Evolutionary conservation across 768 basidiomycete genomes (phyloP).

Genomic region (Phaeotremella skinneri): DNA sequence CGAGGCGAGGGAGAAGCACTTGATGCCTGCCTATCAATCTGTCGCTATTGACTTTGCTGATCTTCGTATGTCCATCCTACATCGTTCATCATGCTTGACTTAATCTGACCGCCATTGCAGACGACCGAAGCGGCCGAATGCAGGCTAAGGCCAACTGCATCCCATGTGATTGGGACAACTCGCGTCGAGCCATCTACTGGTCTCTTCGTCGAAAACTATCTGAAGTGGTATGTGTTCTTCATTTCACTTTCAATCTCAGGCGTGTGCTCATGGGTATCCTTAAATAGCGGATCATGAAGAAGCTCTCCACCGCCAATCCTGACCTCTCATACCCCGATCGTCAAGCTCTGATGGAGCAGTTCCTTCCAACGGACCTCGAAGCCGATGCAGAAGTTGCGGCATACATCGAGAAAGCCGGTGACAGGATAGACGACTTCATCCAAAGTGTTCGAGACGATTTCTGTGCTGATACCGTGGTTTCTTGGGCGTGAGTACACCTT

Average conservation of each 20-base stretch:
- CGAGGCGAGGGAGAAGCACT: constrained; percentile 69
- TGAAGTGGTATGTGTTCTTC: constrained; percentile 55
- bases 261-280: not conserved
- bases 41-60: constrained; percentile 92
- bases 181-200: constrained; percentile 92
- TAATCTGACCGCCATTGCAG: constrained; percentile 1
- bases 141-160: constrained; percentile 95
- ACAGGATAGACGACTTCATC: constrained; percentile 32
- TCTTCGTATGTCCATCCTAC: constrained; percentile 77
- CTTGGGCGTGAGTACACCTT: constrained; percentile 43
- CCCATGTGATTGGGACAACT: constrained; percentile 78
- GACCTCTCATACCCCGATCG: constrained; percentile 68
- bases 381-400: constrained; percentile 37
- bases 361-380: constrained; percentile 54
- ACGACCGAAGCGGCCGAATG: constrained; percentile 89
- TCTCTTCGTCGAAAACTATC: constrained; percentile 61
- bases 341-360: constrained; percentile 61
- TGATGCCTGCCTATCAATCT: constrained; percentile 89
- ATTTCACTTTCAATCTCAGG: constrained; percentile 57
- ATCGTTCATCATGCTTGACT: not conserved
- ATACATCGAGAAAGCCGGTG: constrained; percentile 36
- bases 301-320: constrained; percentile 69
- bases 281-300: constrained; percentile 53
- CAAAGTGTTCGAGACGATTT: constrained; percentile 35
- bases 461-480: constrained; percentile 36